Evolutionary conservation across 116 monocot species (phyloP), one percentile per base, ranked within the genome.

Genomic region (Zostera marina): DNA sequence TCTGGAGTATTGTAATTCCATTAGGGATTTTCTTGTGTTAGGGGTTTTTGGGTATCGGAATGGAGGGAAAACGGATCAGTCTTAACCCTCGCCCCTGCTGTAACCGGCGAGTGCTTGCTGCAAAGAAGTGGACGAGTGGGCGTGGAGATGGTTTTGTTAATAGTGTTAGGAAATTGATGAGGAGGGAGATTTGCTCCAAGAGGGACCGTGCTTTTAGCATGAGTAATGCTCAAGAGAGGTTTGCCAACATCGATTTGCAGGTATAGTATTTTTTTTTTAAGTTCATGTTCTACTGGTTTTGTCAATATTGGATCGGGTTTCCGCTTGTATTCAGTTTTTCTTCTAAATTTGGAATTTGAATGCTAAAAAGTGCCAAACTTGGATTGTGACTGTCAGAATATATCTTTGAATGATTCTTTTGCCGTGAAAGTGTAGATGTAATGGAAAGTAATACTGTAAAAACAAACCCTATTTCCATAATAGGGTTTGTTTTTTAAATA

Each of bases 211-310:
- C 72, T 17, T 85, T 81, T 46, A 56, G 67, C 42, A 72, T 70
- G 75, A 73, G 68, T 65, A 70, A 70, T 44, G 78, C 77, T 5
- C 81, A 78, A 63, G 85, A 85, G 72, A 58, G 85, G 38, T 85
- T 85, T 54, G 62, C 81, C 44, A 85, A 85, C 65, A 72, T 85
- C 47, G 68, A 65, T 53, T 53, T 85, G 45, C 81, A 85, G 81
- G 85, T 77, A 8, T 51, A 21, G 49, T 15, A 2, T 51, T 51
- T 17, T 51, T 0, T 2, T 51, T 51, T 3, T 51, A 3, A 3
- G 49, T 51, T 51, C 20, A 16, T 3, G 9, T 9, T 51, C 20
- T 21, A 0, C 15, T 51, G 7, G 19, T 51, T 51, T 8, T 0
- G 49, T 21, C 8, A 51, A 51, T 8, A 20, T 13, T 51, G 49